Percentiles rank a stretch among this genome's conserved stretches.
Evolutionary conservation across 176 grass and related monocot species (phyloP).

Genomic region (Oryza glumipatula): DNA sequence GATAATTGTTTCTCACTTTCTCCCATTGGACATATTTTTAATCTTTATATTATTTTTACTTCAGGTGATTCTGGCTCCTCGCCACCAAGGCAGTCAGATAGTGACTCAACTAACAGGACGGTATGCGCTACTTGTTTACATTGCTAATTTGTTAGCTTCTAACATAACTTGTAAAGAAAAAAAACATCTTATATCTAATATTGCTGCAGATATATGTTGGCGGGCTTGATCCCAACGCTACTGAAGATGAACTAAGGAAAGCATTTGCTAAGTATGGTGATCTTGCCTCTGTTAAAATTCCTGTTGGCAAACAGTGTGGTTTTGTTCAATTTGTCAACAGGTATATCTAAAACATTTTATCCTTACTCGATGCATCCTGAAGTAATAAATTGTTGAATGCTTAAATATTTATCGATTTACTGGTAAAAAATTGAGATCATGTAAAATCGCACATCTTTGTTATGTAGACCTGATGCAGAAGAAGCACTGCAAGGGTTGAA

Average conservation of each 20-base stretch:
- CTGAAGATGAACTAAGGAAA: constrained; percentile 88
- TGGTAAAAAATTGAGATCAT: too few species aligned
- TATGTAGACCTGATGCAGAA: constrained; percentile 85
- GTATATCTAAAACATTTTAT: constrained; percentile 47
- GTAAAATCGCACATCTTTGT: neutral
- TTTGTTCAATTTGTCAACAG: constrained; percentile 95
- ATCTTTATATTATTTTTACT: constrained; percentile 30
- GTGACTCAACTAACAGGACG: constrained; percentile 60
- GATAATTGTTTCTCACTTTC: neutral
- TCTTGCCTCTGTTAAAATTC: constrained; percentile 93
- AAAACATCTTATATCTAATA: constrained; percentile 10
- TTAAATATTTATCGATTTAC: neutral
- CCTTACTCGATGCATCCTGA: constrained; percentile 12
- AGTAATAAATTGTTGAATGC: neutral
- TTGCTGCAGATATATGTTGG: constrained; percentile 89
- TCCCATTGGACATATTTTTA: neutral
- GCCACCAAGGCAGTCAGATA: constrained; percentile 55
- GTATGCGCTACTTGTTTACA: constrained; percentile 32
- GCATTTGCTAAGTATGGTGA: constrained; percentile 87
- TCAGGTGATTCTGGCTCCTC: constrained; percentile 61
- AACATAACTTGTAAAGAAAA: neutral
- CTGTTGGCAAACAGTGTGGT: constrained; percentile 87
- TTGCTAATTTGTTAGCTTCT: neutral
- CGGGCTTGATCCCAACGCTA: constrained; percentile 72
- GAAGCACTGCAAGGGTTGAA: constrained; percentile 89